Conservation (phyloP, 2,329 filamentous ascomycete species). For the Talaromyces sp. region DNA sequence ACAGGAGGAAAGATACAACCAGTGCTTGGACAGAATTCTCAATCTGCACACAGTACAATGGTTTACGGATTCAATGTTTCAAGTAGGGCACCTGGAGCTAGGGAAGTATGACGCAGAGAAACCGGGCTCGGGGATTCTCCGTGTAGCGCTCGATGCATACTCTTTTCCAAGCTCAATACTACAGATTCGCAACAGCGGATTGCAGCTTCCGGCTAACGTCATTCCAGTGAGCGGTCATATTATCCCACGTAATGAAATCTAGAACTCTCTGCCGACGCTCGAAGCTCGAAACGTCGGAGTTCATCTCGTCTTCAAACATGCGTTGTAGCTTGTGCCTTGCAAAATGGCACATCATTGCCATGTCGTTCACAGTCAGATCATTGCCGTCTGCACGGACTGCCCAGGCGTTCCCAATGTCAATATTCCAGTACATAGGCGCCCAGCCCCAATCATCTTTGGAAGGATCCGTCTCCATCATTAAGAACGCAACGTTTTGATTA, state of each 20-base stretch:
- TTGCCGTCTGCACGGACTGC: conserved; percentile 2
- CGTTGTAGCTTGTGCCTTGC: neutral
- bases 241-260: conserved; percentile 2
- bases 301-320: neutral
- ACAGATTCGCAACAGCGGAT: too few species aligned
- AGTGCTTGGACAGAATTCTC: too few species aligned
- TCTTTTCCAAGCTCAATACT: too few species aligned
- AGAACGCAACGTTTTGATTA: too few species aligned
- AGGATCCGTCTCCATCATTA: conserved; percentile 17
- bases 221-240: neutral
- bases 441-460: conserved; percentile 11
- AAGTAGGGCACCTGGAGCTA: too few species aligned
- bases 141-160: too few species aligned
- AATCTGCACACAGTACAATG: too few species aligned
- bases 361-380: neutral
- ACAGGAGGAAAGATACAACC: too few species aligned
- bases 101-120: too few species aligned
- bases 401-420: neutral
- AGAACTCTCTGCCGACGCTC: neutral
- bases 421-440: conserved; percentile 16
- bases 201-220: neutral
- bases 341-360: conserved; percentile 11
- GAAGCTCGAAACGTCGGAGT: neutral
- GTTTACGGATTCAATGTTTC: too few species aligned
- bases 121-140: too few species aligned